Evolutionary conservation across 768 basidiomycete genomes (phyloP), one percentile per base, ranked within the genome.

Genomic region (Amanita brunnescens): DNA sequence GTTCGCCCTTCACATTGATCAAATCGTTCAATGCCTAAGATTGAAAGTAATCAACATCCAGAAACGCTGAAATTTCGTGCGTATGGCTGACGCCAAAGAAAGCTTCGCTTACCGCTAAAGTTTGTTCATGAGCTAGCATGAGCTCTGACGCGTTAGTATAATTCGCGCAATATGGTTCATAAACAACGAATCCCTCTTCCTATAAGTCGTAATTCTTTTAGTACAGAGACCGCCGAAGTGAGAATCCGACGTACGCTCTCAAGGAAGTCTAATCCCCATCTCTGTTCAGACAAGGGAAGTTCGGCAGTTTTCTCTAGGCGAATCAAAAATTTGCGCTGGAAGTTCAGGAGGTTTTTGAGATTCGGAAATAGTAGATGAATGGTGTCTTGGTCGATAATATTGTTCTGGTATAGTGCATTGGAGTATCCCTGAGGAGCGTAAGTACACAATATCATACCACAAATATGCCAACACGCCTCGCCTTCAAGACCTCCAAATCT

Each of bases 131-230:
- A 53, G 81, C 78, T 30, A 89, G 76, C 76, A 91, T 85, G 38
- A 95, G 75, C 42, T 91, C 88, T 57, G 85, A 78, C 7, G 93
- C 93, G 56, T 81, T 84, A 23, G 85, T 87, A 69, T 93, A 93
- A 67, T 96, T 95, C 47, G 89, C 91, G 68, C 93, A 98, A 67
- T 96, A 99, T 7, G 95, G 92, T 62, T 96, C 93, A 67, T 99
- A 99, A 32, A 92, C 91, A 26, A 82, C 79, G 61, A 99, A 98
- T 60, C 93, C 92, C 51, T 91, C 81, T 77, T 99, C 95, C 89
- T 97, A 75, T 79, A 79, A 73, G 75, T 70, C 64, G 69, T 52
- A 62, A 64, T 54, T n/a, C n/a, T 41, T 52, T 16, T 43, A 55
- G 49, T 47, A 50, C 51, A 42, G 58, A 58, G 55, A 65, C 54